A percentile compares a stretch with the other conserved stretches of the same genome.
These are phyloP conservation scores for Acer campestre DNA, from an alignment of 345 rosid species.

Conservation along the genomic window DNA sequence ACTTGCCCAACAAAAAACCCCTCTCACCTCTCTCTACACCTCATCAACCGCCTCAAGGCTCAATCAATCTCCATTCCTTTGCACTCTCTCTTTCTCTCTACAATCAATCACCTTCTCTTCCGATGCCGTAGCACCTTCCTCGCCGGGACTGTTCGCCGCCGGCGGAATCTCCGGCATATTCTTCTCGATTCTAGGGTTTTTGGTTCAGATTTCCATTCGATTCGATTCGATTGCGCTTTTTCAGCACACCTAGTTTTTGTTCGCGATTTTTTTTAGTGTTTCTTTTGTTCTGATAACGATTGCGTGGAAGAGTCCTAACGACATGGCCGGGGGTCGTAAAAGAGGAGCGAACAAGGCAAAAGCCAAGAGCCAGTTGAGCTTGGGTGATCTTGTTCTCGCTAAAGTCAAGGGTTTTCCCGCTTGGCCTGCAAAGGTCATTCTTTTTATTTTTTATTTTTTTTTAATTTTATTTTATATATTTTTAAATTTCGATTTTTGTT, in stretches of 20 bases:
- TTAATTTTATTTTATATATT: no score
- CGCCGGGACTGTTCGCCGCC: slow-evolving; percentile 18
- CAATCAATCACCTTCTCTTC: neutral
- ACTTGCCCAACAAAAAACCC: neutral
- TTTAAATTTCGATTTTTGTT: neutral
- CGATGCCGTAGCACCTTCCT: slow-evolving; percentile 11
- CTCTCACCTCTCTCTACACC: neutral
- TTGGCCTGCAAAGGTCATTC: slow-evolving; percentile 95
- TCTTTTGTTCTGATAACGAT: neutral
- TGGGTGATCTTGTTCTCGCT: slow-evolving; percentile 98
- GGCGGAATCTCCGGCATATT: slow-evolving; percentile 17
- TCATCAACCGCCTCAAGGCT: slow-evolving; percentile 9
- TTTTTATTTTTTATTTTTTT: no score
- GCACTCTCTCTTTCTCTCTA: neutral
- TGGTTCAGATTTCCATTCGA: slow-evolving; percentile 1
- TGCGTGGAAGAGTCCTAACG: neutral
- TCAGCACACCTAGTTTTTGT: neutral
- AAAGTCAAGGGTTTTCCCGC: slow-evolving; percentile 94
- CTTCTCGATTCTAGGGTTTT: neutral
- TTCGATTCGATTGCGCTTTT: neutral
- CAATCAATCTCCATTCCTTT: neutral
- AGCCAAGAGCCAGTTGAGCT: slow-evolving; percentile 58
- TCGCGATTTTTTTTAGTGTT: neutral
- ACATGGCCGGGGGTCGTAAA: slow-evolving; percentile 80
- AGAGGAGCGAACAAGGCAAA: slow-evolving; percentile 69